Evolutionary conservation across 2,329 filamentous ascomycete genomes (phyloP).

Genomic region (Fusarium coicis): DNA sequence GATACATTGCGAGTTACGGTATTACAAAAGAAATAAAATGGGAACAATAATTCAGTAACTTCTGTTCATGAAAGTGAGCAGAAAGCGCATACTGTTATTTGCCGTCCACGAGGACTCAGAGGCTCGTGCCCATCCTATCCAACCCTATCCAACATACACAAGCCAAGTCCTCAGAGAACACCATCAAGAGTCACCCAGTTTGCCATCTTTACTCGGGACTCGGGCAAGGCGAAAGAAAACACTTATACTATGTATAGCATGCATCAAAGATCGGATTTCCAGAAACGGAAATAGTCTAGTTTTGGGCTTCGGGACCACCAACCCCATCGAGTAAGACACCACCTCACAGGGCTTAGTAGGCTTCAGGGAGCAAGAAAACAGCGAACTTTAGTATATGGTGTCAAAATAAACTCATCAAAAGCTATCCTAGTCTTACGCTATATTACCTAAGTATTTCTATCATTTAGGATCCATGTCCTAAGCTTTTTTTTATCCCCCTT

Average conservation of each 20-base stretch:
- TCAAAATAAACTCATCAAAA: not conserved
- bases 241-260: not conserved
- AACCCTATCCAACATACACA: not conserved
- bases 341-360: not conserved
- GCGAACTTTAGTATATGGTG: not conserved
- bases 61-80: not conserved
- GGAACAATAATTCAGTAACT: not conserved
- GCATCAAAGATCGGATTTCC: not conserved
- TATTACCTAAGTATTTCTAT: rapidly evolving
- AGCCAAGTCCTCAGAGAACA: not conserved
- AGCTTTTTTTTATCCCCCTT: not conserved
- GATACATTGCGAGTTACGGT: not conserved
- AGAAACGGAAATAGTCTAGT: not conserved
- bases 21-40: not conserved
- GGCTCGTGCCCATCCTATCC: not conserved
- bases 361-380: not conserved
- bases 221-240: not conserved
- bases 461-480: rapidly evolving
- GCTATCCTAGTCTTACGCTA: not conserved
- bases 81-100: not conserved
- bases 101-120: not conserved
- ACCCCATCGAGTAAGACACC: not conserved
- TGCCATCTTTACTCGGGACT: not conserved
- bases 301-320: not conserved
- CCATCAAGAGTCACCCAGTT: not conserved